Base-by-base conservation (phyloP, 2,329 filamentous ascomycete species). In the Metarhizium guizhouense region DNA sequence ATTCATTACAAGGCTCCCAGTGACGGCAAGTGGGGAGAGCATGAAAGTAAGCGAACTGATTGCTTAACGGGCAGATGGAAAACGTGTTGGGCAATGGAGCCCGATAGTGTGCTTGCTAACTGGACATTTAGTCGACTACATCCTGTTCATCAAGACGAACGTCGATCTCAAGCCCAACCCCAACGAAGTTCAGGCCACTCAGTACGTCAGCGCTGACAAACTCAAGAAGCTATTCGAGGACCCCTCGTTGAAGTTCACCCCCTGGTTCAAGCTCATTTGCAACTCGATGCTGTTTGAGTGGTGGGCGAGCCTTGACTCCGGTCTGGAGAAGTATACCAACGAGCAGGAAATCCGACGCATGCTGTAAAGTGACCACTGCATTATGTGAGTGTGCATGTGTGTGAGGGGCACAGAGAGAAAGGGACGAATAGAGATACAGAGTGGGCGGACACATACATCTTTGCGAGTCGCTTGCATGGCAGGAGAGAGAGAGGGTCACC, bases 201-300 rank as follows among this genome's bases (percentile, higher is more conserved):
- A 85, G 70, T 99, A 95, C 65, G 92, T 96, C 58, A 85, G 85
- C 25, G 81, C 88, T 45, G 86, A 91, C 29, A 85, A 91, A 64
- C 79, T 99, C 62, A 94, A 90, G 79, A 70, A 80, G 63, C 89
- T 93, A 80, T 96, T 99, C 72, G 76, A 85, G 65, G 87, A 96
- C 67, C 83, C 87, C 3, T 79, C 74, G 54, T 79, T 95, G 64
- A 88, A 86, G 65, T 97, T 97, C 72, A 99, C 94, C 0, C 94
- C 94, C 1, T 99, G 94, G 94, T 99, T 99, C 79, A 96, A 96
- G 80, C 85, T 99, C 63, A 97, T 99, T 68, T 99, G 94, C 80
- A 82, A 97, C 72, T 91, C 90, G 51, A 92, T 97, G 89, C 82
- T 99, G 47, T 99, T 95, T 66, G 87, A 96, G 72, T 99, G 94